A percentile compares a stretch with the other conserved stretches of the same genome.
Evolutionary conservation across 1,139 yeast species (phyloP).

Genomic region (Magnusiomyces sp.): DNA sequence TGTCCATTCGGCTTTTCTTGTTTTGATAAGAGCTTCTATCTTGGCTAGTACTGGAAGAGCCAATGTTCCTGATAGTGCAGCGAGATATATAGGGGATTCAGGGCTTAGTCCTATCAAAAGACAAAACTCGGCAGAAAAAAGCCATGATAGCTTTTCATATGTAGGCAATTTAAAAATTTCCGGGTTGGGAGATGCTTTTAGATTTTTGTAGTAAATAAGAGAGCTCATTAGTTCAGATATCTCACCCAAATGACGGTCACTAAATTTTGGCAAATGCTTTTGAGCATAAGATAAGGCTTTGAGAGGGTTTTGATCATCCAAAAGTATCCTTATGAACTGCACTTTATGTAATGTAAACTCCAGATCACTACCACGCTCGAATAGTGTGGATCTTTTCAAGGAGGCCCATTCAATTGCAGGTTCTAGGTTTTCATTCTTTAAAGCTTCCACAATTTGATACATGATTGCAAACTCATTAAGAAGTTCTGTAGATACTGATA

Average conservation of each 20-base stretch:
- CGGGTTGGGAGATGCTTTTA: slow-evolving; percentile 38
- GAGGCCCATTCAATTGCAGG: slow-evolving; percentile 41
- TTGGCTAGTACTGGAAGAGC: slow-evolving; percentile 69
- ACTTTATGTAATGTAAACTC: slow-evolving; percentile 60
- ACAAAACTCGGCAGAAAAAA: slow-evolving; percentile 63
- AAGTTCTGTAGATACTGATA: slow-evolving; percentile 28
- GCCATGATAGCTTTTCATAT: slow-evolving; percentile 41
- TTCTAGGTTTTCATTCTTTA: slow-evolving; percentile 26
- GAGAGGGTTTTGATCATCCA: slow-evolving; percentile 17
- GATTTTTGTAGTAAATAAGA: slow-evolving; percentile 34
- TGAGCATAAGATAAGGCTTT: slow-evolving; percentile 50
- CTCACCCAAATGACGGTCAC: slow-evolving; percentile 35
- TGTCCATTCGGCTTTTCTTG: slow-evolving; percentile 49
- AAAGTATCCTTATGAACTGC: slow-evolving; percentile 39
- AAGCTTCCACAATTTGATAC: slow-evolving; percentile 30
- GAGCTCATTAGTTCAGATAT: slow-evolving; percentile 50
- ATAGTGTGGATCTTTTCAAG: slow-evolving; percentile 25
- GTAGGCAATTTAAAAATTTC: slow-evolving; percentile 23
- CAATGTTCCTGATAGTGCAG: slow-evolving; percentile 60
- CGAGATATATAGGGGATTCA: slow-evolving; percentile 62
- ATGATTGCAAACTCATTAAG: slow-evolving; percentile 32
- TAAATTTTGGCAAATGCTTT: slow-evolving; percentile 43
- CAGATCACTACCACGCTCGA: slow-evolving; percentile 34
- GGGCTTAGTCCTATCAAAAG: slow-evolving; percentile 52
- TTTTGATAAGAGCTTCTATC: slow-evolving; percentile 43